These are phyloP conservation scores for Exsudoporus floridanus DNA, from an alignment of 1,284 basidiomycete species.

Conservation along the genomic window DNA sequence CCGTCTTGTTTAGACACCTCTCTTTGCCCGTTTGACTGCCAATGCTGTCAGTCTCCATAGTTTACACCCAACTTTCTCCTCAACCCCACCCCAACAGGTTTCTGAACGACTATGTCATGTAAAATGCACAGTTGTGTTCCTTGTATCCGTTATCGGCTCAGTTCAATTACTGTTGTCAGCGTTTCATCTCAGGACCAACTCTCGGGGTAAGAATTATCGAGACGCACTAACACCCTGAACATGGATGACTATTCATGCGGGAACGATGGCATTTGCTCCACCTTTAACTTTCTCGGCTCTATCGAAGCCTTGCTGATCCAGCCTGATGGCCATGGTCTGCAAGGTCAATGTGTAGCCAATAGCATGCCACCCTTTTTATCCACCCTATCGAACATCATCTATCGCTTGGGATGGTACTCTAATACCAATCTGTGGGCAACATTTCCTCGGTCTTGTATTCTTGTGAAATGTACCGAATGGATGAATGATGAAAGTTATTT, in stretches of 20 bases:
- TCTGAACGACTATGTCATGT: constrained; percentile 32
- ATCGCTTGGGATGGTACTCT: constrained; percentile 23
- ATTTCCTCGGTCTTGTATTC: constrained; percentile 12
- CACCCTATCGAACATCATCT: constrained; percentile 20
- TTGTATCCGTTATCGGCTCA: background rate
- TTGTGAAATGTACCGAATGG: background rate
- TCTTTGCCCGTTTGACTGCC: constrained; percentile 79
- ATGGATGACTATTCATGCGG: background rate
- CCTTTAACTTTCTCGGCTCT: constrained; percentile 44
- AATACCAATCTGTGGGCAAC: constrained; percentile 24
- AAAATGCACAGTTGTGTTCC: background rate
- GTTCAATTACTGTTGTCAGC: background rate
- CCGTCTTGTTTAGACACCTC: constrained; percentile 52
- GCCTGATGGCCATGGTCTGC: constrained; percentile 41
- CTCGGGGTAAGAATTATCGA: background rate
- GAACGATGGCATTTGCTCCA: background rate
- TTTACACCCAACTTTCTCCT: background rate
- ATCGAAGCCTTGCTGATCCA: constrained; percentile 59
- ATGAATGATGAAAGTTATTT: background rate
- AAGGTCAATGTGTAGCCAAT: constrained; percentile 69
- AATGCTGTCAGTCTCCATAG: constrained; percentile 64
- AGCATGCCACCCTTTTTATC: constrained; percentile 35
- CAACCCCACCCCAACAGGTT: constrained; percentile 38
- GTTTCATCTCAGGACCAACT: background rate
- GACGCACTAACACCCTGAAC: background rate